phyloP scores from a whole-genome alignment of 352 stramenopile genomes.

The Nothophytophthora sp. region DNA sequence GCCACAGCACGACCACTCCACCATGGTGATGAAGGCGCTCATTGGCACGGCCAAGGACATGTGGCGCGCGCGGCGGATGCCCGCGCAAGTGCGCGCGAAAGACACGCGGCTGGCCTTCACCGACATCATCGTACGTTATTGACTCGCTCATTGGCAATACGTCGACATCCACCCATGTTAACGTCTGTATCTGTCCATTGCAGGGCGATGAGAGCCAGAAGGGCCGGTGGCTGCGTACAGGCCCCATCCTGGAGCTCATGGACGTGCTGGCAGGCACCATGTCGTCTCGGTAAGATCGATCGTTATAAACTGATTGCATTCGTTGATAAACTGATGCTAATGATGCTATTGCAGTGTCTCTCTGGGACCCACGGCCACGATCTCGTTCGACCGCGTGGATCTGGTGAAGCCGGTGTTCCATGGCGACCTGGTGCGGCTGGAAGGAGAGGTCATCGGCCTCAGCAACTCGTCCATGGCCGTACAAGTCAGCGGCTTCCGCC shows the following conservation, averaged over 20 bases:
- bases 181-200: too few species aligned
- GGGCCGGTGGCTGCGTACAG: slow-evolving; percentile 29
- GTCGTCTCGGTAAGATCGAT: slow-evolving; percentile 17
- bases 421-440: slow-evolving; percentile 40
- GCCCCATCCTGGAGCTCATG: slow-evolving; percentile 45
- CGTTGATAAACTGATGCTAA: too few species aligned
- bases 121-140: slow-evolving; percentile 37
- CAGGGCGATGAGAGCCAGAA: slow-evolving; percentile 40
- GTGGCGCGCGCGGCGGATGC: slow-evolving; percentile 33
- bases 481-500: slow-evolving; percentile 34
- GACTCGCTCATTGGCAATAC: neutral
- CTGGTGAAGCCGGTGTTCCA: slow-evolving; percentile 40
- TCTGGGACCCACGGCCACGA: slow-evolving; percentile 30
- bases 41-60: slow-evolving; percentile 27
- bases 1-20: too few species aligned
- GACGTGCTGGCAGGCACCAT: slow-evolving; percentile 41
- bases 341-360: slow-evolving; percentile 20
- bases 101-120: slow-evolving; percentile 42
- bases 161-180: too few species aligned
- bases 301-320: neutral
- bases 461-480: slow-evolving; percentile 47
- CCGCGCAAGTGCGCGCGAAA: slow-evolving; percentile 31
- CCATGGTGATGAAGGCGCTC: slow-evolving; percentile 32
- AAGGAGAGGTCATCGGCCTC: slow-evolving; percentile 40
- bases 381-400: slow-evolving; percentile 49